Evolutionary conservation across 2,329 filamentous ascomycete genomes (phyloP).

Genomic region (Ilyonectria destructans): DNA sequence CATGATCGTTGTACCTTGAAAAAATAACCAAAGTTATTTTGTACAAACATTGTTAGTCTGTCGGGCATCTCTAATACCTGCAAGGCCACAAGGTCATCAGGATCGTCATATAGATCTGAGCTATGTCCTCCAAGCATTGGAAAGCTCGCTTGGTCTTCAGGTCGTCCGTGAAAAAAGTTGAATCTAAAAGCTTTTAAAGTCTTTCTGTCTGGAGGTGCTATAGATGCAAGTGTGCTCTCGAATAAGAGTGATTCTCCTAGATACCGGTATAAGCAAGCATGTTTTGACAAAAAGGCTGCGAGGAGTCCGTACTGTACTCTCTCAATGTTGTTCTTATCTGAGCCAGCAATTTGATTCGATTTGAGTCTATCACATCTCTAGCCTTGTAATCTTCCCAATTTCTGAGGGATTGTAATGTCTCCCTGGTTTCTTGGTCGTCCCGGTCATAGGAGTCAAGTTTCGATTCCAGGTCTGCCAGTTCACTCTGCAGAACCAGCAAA

Average conservation of each 20-base stretch:
- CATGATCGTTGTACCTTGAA: conserved; percentile 13
- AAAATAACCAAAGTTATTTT: conserved; percentile 22
- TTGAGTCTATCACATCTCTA: background rate
- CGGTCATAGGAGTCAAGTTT: too few species aligned
- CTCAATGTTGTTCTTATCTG: conserved; percentile 16
- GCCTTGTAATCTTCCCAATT: conserved; percentile 30
- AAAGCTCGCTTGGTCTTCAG: conserved; percentile 9
- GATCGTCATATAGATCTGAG: conserved; percentile 23
- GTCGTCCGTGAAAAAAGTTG: conserved; percentile 25
- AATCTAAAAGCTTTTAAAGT: conserved; percentile 18
- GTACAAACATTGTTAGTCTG: conserved; percentile 24
- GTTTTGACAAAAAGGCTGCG: background rate
- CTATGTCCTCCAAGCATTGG: conserved; percentile 29
- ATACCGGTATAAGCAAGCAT: background rate
- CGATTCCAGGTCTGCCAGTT: too few species aligned
- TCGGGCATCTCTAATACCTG: conserved; percentile 20
- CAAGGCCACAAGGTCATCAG: conserved; percentile 24
- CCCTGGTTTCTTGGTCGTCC: too few species aligned
- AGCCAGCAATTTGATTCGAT: conserved; percentile 11
- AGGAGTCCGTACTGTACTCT: conserved; percentile 8
- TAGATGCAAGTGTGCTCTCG: conserved; percentile 25
- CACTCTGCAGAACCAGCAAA: too few species aligned
- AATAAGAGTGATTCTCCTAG: conserved; percentile 30
- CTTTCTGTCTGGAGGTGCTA: conserved; percentile 28
- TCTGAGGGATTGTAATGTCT: conserved; percentile 17